Evolutionary conservation across 2,329 filamentous ascomycete genomes (phyloP), one percentile per base, ranked within the genome.

Genomic region (Colletotrichum scovillei): DNA sequence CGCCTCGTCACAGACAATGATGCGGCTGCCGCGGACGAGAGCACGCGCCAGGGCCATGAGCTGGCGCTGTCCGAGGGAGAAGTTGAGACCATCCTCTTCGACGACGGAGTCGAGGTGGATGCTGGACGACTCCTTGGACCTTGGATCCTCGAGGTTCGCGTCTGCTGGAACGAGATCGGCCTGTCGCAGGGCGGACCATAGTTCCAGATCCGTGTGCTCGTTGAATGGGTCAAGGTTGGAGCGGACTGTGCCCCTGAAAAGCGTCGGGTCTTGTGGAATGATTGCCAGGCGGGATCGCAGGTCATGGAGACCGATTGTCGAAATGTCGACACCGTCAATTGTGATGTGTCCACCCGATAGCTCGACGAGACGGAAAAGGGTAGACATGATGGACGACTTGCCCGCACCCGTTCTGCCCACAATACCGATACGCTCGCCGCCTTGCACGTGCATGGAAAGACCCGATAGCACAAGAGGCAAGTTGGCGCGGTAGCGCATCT

Each of bases 1-100:
- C 1, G 97, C 97, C 83, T 99, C 97, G 85, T 99, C 97, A 82
- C 96, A 98, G 63, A 99, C 92, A 78, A 98, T 98, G 83, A 98
- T 98, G 77, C 93, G 94, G 0, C 92, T 93, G 56, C 92, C 91
- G 49, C 96, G 92, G 5, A 98, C 96, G 2, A 99, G 90, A 0
- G 97, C 97, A 0, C 97, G 92, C 0, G 95, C 95, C 1, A 99
- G 88, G 1, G 97, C 97, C 93, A 98, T 97, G 62, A 98, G 90
- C 83, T 98, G 97, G 3, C 97, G 91, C 84, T 98, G 96, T 7
- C 96, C 96, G 11, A 98, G 92, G 0, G 95, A 97, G 86, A 98
- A 98, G 83, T 98, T 98, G 74, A 98, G 88, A 0, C 97, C 97
- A 84, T 98, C 96, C 80, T 98, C 97, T 78, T 98, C 95, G 2